These are phyloP conservation scores for Mariannaea sp. DNA, from an alignment of 2,329 filamentous ascomycete genomes.

Conservation along the genomic window DNA sequence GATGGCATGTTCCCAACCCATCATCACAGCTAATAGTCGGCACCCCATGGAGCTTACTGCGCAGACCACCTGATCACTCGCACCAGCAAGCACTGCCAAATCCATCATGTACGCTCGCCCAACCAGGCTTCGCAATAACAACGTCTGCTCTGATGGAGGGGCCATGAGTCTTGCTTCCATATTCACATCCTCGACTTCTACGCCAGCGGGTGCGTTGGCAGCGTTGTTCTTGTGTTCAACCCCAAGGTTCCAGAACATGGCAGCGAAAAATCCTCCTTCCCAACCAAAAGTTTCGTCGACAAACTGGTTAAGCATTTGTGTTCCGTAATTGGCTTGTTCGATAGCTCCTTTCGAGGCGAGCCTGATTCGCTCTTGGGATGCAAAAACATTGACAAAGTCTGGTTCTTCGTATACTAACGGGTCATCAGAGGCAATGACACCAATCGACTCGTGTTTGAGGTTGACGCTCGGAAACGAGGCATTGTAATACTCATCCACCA, in stretches of 20 bases:
- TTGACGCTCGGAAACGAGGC: conserved; percentile 44
- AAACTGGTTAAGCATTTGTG: conserved; percentile 64
- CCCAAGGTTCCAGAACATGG: conserved; percentile 82
- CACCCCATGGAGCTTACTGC: conserved; percentile 76
- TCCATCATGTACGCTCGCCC: conserved; percentile 84
- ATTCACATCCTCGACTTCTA: conserved; percentile 32
- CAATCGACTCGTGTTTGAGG: conserved; percentile 51
- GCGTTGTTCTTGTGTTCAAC: conserved; percentile 49
- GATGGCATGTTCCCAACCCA: conserved; percentile 78
- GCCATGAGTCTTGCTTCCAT: conserved; percentile 34
- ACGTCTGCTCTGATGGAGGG: conserved; percentile 56
- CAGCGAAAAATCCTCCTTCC: conserved; percentile 85
- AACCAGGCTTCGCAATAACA: conserved; percentile 72
- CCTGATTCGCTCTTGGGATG: conserved; percentile 77
- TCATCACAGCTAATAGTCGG: conserved; percentile 78
- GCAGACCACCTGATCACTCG: conserved; percentile 74
- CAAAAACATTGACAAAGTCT: conserved; percentile 62
- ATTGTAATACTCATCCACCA: conserved; percentile 58
- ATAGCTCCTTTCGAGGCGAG: conserved; percentile 67
- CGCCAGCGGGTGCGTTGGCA: conserved; percentile 40
- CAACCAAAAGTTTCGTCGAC: conserved; percentile 80
- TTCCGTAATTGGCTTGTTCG: conserved; percentile 48
- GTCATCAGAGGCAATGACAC: conserved; percentile 79
- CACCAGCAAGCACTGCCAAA: conserved; percentile 70
- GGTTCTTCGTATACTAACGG: conserved; percentile 71